phyloP scores from a whole-genome alignment of 2,329 filamentous ascomycete genomes.

The Trichoderma simmonsii region DNA sequence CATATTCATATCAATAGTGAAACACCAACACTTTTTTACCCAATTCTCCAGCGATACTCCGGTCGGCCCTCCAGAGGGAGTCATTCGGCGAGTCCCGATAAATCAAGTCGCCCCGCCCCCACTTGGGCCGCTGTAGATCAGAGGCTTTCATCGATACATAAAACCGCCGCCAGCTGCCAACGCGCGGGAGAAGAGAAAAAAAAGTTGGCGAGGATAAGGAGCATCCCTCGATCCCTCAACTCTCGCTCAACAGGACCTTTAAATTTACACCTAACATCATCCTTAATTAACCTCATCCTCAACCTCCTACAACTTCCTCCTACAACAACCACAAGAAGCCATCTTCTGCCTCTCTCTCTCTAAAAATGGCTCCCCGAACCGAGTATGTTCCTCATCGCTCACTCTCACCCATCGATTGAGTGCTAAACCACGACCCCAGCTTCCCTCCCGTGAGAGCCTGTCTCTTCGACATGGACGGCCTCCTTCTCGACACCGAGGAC shows the following conservation, averaged over 20 bases:
- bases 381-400: not conserved
- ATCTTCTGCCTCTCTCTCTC: not conserved
- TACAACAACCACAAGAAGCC: not conserved
- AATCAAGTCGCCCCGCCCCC: constrained; percentile 7
- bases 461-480: constrained; percentile 98
- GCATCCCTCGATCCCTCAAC: not conserved
- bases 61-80: not conserved
- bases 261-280: not conserved
- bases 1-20: too few relatives aligned
- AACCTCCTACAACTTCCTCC: too few relatives aligned
- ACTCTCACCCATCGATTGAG: not conserved
- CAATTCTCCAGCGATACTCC: not conserved
- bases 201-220: not conserved
- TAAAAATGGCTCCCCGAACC: constrained; percentile 24
- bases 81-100: not conserved
- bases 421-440: constrained; percentile 38
- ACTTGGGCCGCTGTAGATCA: not conserved
- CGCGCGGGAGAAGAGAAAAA: not conserved
- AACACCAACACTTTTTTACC: too few relatives aligned
- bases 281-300: not conserved
- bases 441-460: constrained; percentile 82
- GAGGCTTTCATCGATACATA: not conserved
- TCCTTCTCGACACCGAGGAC: constrained; percentile 92
- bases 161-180: not conserved
- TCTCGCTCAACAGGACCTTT: not conserved